Base-by-base conservation (phyloP, 192 early-diverging fungal species). In the Podila epigama region DNA sequence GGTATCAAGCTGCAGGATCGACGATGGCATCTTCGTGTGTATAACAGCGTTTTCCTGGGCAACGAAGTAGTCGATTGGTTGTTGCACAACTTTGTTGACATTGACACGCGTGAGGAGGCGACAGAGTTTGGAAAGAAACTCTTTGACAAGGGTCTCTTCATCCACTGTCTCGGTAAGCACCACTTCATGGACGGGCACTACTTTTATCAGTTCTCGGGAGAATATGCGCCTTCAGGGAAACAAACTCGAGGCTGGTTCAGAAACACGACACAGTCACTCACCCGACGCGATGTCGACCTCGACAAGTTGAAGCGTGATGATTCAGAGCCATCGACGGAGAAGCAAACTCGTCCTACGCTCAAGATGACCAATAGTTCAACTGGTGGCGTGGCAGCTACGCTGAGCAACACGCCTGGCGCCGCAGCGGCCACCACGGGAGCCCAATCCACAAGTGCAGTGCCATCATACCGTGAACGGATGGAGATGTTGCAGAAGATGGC, bases 61-160 rank as follows among this genome's bases (percentile, higher is more conserved):
- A 88, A 83, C 42, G 95, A 97, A 60, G 84, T 89, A 50, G 92
- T 97, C 3, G 92, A 97, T 64, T 98, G 96, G 96, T 68, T 96
- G 31, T 81, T 96, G 48, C 69, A 79, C 34, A 89, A 88, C 40
- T 92, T 97, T 81, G 79, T 81, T 29, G 92, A 93, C 51, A 85
- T 96, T 44, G 82, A 87, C 13, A 90, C 89, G 6, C 81, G 95
- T 4, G 86, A 91, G 28, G 87, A 90, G 40, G 97, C 96, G 1
- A 85, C 93, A 5, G 81, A 79, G 0, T 90, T 93, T 71, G 97
- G 94, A 10, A 94, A 94, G 68, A 60, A 82, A 27, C 84, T 97
- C 44, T 72, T 94, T 60, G 81, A 88, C n/a, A 87, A 88, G 25
- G 92, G 92, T 0, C 59, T 97, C 15, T 87, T 97, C 66, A 59